These are phyloP conservation scores for Centaurea solstitialis DNA, from an alignment of 129 eudicot species.

Conservation along the genomic window DNA sequence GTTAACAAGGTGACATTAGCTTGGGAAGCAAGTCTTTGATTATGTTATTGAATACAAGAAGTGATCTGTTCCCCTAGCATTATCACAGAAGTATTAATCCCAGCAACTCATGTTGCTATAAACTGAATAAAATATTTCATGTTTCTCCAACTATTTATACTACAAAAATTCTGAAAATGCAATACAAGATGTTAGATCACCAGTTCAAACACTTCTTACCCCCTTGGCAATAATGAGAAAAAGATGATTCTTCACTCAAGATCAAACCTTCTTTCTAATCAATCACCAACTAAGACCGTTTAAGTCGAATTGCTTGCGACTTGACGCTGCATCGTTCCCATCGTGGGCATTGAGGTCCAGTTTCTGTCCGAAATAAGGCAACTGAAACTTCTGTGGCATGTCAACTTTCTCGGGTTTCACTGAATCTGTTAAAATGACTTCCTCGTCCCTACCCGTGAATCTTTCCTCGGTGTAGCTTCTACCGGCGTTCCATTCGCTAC, in stretches of 20 bases:
- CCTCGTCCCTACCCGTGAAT: neutral
- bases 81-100: constrained; percentile 16
- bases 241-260: constrained; percentile 8
- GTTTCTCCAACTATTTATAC: constrained; percentile 27
- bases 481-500: constrained; percentile 38
- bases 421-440: neutral
- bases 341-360: constrained; percentile 71
- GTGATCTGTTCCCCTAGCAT: constrained; percentile 11
- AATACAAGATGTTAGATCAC: constrained; percentile 25
- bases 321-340: constrained; percentile 56
- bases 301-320: constrained; percentile 72
- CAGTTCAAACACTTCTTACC: neutral
- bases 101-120: constrained; percentile 33
- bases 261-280: constrained; percentile 3
- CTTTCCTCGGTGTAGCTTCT: constrained; percentile 43
- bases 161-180: constrained; percentile 41
- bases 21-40: constrained; percentile 3
- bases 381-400: constrained; percentile 41
- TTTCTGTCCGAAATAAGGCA: constrained; percentile 57
- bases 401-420: constrained; percentile 42
- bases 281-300: constrained; percentile 82
- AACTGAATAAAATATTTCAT: constrained; percentile 30
- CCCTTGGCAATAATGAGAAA: constrained; percentile 11
- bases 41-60: constrained; percentile 30
- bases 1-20: neutral